Evolutionary conservation across 495 filamentous ascomycete species (phyloP), one percentile per base, ranked within the genome.

Genomic region (Letharia columbiana): DNA sequence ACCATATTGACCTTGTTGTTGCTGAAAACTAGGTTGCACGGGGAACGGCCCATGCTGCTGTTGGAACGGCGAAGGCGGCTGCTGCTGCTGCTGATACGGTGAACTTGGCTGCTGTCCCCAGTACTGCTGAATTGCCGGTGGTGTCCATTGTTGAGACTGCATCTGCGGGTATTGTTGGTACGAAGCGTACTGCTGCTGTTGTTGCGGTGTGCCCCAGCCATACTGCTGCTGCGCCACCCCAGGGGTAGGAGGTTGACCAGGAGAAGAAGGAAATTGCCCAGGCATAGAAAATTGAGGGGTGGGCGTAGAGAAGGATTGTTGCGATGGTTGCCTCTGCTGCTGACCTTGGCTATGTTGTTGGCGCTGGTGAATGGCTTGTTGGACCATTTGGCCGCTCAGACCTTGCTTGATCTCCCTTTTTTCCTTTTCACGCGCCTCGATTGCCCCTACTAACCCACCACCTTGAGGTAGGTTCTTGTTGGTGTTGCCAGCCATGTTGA

Each of bases 331-430:
- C 49, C 77, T 74, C 40, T 76, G 73, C 50, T 74, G 73, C 52
- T 77, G 74, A 57, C 78, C 75, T 39, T 77, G 73, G 56, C 80
- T 77, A 66, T 88, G 82, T 39, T 88, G 85, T 66, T 90, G 86
- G 23, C 88, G 83, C 64, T 90, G 88, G 18, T 84, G 83, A 70
- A 91, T 91, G n/a, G 89, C 91, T 64, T 89, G 84, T 65, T 91
- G 87, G 15, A 91, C 89, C 68, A 89, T 86, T 67, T 88, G 83
- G 62, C 86, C 86, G 44, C 86, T 84, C 68, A 89, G 78, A 3
- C 88, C 87, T 61, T 90, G 83, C 67, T 82, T 89, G 74, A 92
- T 86, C 61, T 86, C 82, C 59, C 82, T 82, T 66, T 83, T 89
- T 74, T 93, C 91, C 8, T 84, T 83, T 70, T 95, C 89, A 37